Conservation (phyloP, 371 early-diverging fungal genomes). For the Funneliformis caledonium region DNA sequence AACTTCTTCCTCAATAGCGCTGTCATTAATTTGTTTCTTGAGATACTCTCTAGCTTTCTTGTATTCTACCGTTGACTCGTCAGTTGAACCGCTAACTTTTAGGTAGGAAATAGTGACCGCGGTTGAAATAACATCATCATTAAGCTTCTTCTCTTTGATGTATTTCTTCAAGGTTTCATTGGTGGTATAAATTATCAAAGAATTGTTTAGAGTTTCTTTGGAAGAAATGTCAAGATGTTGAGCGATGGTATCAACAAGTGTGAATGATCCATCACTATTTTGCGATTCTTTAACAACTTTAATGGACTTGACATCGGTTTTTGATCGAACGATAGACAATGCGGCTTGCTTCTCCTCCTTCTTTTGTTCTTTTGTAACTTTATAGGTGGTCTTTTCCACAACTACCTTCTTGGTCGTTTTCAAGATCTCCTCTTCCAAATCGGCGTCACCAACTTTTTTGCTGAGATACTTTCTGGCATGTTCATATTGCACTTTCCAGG, state of each 20-base stretch:
- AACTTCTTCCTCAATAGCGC: not conserved
- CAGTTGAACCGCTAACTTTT: not conserved
- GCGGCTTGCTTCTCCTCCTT: conserved; percentile 15
- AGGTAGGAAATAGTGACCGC: conserved; percentile 22
- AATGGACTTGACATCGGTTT: not conserved
- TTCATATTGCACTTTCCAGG: conserved; percentile 21
- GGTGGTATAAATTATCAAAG: not conserved
- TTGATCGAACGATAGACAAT: not conserved
- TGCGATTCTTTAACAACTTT: not conserved
- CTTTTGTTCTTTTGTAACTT: conserved; percentile 14
- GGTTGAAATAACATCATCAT: not conserved
- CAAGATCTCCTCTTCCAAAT: conserved; percentile 3
- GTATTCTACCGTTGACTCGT: not conserved
- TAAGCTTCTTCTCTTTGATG: not conserved
- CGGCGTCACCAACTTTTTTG: conserved; percentile 1
- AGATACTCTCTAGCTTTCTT: conserved; percentile 7
- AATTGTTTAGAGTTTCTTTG: not conserved
- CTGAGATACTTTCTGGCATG: conserved; percentile 5
- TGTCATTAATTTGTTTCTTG: not conserved
- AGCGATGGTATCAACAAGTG: not conserved
- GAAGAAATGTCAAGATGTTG: conserved; percentile 2
- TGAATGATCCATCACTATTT: not conserved
- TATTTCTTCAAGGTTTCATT: not conserved
- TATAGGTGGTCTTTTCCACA: not conserved
- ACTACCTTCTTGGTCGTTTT: not conserved